Evolutionary conservation across 192 early-diverging fungal genomes (phyloP), one percentile per base, ranked within the genome.

Genomic region (Backusella mclennaniae): DNA sequence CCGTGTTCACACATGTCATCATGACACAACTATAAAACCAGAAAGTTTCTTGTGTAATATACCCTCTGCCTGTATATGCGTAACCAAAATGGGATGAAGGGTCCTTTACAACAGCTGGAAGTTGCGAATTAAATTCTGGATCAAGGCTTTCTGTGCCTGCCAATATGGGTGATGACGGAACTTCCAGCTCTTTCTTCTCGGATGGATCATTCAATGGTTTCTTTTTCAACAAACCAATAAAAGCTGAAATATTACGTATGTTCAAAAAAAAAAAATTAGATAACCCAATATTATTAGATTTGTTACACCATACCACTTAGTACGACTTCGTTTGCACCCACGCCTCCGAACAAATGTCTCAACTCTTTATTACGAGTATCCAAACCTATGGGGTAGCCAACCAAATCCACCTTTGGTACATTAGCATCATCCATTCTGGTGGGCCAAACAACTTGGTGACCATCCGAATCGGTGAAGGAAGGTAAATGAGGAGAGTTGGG

Each of bases 11-110:
- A 49, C 89, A 88, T 4, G 89, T 87, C 79, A 92, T 86, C 44
- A 92, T 84, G 41, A 86, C 87, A 39, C 89, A 92, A 67, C 80
- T 82, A 23, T 91, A 86, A 44, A 92, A 91, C 73, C 90, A 92
- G 23, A 92, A 80, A 4, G 84, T 84, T 67, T 91, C 85, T 71
- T 92, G 91, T 3, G 90, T 91, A 26, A 92, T 67, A 73, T 82
- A 92, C 33, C 86, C 80, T 42, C 88, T 82, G 3, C 90, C 90
- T 29, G 87, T 90, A 26, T 89, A 79, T 3, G 76, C 44, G 38
- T 77, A 77, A n/a, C 80, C 80, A 39, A 73, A 82, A 14, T 67
- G 41, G 0, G 80, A 82, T 33, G 59, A 29, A 17, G 80, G 80
- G 1, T 73, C 63, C 31, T 41, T 73, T 23, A 75, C 68, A 68